phyloP scores from a whole-genome alignment of 805 yeast species.

The Brettanomyces naardenensis region DNA sequence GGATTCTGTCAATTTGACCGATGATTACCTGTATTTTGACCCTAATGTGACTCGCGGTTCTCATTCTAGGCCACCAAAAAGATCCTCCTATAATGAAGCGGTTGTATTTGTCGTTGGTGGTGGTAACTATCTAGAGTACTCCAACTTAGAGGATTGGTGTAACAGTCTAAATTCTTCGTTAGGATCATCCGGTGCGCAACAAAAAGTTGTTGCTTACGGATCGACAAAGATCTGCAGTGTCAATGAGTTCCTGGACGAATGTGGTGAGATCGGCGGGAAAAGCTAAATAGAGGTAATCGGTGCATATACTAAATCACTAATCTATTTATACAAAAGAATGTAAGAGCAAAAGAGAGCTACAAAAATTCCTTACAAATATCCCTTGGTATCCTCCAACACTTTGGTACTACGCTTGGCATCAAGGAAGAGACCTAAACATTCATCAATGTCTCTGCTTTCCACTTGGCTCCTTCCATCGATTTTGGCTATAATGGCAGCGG shows the following conservation, averaged over 20 bases:
- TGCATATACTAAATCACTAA: too few species aligned
- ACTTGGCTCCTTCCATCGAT: slow-evolving; percentile 60
- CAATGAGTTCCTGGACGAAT: slow-evolving; percentile 57
- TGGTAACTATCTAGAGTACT: slow-evolving; percentile 90
- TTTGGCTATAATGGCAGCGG: slow-evolving; percentile 77
- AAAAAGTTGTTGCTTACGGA: slow-evolving; percentile 72
- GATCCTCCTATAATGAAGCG: slow-evolving; percentile 73
- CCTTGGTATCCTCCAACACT: slow-evolving; percentile 53
- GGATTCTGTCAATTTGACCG: slow-evolving; percentile 65
- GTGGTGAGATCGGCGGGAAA: slow-evolving; percentile 42
- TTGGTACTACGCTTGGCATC: slow-evolving; percentile 88
- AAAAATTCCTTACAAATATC: slow-evolving; percentile 15
- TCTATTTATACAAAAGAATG: background rate
- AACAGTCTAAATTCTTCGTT: slow-evolving; percentile 14
- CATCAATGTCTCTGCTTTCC: slow-evolving; percentile 76
- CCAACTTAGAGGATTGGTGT: slow-evolving; percentile 86
- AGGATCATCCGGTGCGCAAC: slow-evolving; percentile 12
- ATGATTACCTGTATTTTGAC: slow-evolving; percentile 84
- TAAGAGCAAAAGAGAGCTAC: too few species aligned
- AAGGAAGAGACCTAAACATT: slow-evolving; percentile 78
- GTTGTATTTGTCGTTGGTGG: slow-evolving; percentile 95
- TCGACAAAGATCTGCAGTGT: slow-evolving; percentile 75
- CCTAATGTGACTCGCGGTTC: slow-evolving; percentile 84
- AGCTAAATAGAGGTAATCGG: background rate
- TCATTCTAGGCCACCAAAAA: slow-evolving; percentile 79